Evolutionary conservation across 257 asterid genomes (phyloP), one percentile per base, ranked within the genome.

Genomic region (Scutellaria galericulata): DNA sequence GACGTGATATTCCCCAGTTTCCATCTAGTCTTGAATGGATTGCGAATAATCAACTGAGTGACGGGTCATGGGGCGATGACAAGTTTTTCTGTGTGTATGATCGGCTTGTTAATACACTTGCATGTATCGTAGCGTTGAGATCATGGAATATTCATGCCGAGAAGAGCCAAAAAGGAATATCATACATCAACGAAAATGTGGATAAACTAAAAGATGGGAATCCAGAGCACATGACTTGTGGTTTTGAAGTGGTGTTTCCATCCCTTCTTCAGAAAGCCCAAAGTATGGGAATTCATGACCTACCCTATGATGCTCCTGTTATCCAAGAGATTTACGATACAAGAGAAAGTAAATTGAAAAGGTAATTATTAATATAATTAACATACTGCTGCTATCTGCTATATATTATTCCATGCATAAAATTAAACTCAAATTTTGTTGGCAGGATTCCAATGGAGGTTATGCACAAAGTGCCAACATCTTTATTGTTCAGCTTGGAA

Each of bases 21-120:
- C 84, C 86, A 7, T 66, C 81, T 0, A 62, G 78, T 48, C 73
- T 84, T 10, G 54, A 64, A 2, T 84, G 88, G 88, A 79, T 84
- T 7, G 81, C 76, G 0, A 8, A 71, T 11, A 58, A 84, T 77
- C 88, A 84, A 40, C 86, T 80, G 10, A 22, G 44, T 0, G 86
- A 83, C 53, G 90, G 90, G n/a, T 83, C 88, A 1, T 83, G 83
- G 88, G 88, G 85, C 1, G 88, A 83, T 6, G 20, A 68, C 4
- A 10, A 20, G 4, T 35, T 42, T 4, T 74, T 81, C 20, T 68
- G 45, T 9, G 58, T 68, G 0, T 74, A 71, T 2, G 89, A 86
- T 56, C 83, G 87, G 0, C 24, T 85, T 0, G 5, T 81, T 18
- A 83, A 80, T 41, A 87, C 88, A 14, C 50, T 87, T 10, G 90